Evolutionary conservation across 1,284 basidiomycete genomes (phyloP), one percentile per base, ranked within the genome.

Genomic region (Ustilago crameri): DNA sequence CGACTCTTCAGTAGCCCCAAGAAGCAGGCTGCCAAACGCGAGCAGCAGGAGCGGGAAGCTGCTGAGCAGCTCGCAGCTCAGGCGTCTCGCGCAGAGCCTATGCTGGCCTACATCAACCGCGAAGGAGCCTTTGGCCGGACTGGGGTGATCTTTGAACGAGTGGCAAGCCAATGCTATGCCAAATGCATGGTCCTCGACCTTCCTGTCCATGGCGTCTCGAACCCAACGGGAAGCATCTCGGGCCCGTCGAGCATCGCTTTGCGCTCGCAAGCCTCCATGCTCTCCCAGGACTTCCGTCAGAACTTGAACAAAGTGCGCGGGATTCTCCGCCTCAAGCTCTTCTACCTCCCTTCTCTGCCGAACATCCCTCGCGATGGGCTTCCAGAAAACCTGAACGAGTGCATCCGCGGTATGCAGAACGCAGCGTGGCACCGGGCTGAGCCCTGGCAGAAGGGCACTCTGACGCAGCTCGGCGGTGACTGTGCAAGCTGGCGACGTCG

Each of bases 381-480:
- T 23, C 95, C 95, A 1, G 90, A 93, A 82, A 93, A 91, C 78
- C 86, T 98, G 79, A 93, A 95, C 60, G 95, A 97, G 80, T 94
- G 93, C 76, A 88, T 91, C 76, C 88, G 91, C n/a, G 94, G 95
- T 0, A 86, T 98, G 77, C 86, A 92, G 59, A 89, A 93, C 78
- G 90, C 93, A 59, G 89, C 89, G 41, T 96, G 93, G 93, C 93
- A 95, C 82, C 92, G 93, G 84, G 88, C 91, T 59, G 91, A 91
- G 46, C 93, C 95, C 82, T 73, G 79, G 66, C 69, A 74, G 50
- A 91, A 95, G 83, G 93, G 95, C n/a, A 90, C 90, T 0, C 84
- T 98, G 76, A 98, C 95, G 14, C 95, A 98, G 85, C 89, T 88
- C 64, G 95, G 95, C 5, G 95, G 94, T n/a, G 95, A 96, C 84